Conservation (phyloP, 805 yeast species). For the Phaffomyces thermotolerans region DNA sequence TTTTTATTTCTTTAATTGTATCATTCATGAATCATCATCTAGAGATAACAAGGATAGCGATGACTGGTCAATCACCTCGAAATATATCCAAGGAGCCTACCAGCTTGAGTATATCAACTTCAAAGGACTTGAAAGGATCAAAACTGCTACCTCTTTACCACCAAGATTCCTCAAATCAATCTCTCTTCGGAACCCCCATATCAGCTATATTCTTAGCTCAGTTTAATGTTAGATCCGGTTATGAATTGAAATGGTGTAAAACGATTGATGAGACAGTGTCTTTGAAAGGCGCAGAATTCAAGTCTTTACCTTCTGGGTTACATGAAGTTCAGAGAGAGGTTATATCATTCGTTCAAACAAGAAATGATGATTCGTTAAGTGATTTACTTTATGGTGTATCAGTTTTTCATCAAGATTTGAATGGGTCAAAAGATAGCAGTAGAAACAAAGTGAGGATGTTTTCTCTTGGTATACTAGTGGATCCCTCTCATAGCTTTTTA, state of each 20-base stretch:
- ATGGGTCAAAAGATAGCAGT: constrained; percentile 31
- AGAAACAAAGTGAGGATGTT: constrained; percentile 49
- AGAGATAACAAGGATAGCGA: no score
- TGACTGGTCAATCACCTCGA: no score
- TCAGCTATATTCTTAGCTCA: constrained; percentile 41
- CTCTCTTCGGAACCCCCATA: constrained; percentile 23
- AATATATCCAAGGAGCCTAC: background rate
- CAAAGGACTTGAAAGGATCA: constrained; percentile 1
- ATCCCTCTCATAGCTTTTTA: constrained; percentile 26
- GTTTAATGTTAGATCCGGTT: constrained; percentile 47
- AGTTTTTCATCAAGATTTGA: constrained; percentile 40
- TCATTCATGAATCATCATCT: no score
- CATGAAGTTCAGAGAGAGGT: constrained; percentile 47
- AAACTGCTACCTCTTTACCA: constrained; percentile 4
- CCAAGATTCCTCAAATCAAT: constrained; percentile 5
- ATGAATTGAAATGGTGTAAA: constrained; percentile 39
- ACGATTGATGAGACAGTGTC: constrained; percentile 22
- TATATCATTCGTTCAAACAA: constrained; percentile 41
- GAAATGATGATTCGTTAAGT: constrained; percentile 11
- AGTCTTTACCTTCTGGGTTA: constrained; percentile 63
- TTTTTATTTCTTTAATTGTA: no score
- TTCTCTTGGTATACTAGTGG: constrained; percentile 55
- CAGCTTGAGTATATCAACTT: background rate
- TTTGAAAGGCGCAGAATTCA: constrained; percentile 47
- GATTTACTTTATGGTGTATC: constrained; percentile 41